These are phyloP conservation scores for Auricularia auricula-judae DNA, from an alignment of 768 basidiomycete species.

Conservation along the genomic window DNA sequence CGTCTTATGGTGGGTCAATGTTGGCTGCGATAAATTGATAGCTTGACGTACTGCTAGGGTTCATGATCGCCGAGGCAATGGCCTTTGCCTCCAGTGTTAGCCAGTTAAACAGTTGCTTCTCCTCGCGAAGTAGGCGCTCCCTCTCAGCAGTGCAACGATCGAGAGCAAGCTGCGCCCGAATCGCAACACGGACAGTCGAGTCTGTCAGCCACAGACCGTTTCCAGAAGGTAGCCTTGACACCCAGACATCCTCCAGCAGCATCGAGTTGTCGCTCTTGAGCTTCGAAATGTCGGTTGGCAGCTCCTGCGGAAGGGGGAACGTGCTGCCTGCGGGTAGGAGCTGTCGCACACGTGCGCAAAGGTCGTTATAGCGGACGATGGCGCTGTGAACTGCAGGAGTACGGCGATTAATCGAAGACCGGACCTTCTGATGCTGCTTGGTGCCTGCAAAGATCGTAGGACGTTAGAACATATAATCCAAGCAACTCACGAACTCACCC, in stretches of 20 bases:
- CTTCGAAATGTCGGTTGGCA: slow-evolving; percentile 19
- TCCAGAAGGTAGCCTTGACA: slow-evolving; percentile 8
- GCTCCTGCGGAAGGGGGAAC: slow-evolving; percentile 23
- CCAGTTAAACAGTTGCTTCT: slow-evolving; percentile 27
- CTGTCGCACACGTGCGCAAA: slow-evolving; percentile 16
- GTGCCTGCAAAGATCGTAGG: slow-evolving; percentile 15
- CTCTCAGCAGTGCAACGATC: slow-evolving; percentile 23
- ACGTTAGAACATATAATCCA: background rate
- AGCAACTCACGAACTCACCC: slow-evolving; percentile 15
- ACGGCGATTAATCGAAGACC: slow-evolving; percentile 19
- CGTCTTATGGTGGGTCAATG: no score
- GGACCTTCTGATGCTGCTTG: slow-evolving; percentile 22
- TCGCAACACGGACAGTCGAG: slow-evolving; percentile 19
- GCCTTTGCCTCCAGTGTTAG: slow-evolving; percentile 15
- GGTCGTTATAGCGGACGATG: slow-evolving; percentile 20
- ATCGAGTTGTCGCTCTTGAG: slow-evolving; percentile 6
- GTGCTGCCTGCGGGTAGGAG: slow-evolving; percentile 14
- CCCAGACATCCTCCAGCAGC: slow-evolving; percentile 30
- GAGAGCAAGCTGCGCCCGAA: slow-evolving; percentile 17
- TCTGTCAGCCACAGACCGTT: slow-evolving; percentile 25
- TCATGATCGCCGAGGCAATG: no score
- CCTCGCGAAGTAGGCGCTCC: slow-evolving; percentile 15
- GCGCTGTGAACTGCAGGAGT: slow-evolving; percentile 19
- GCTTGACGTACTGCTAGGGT: no score
- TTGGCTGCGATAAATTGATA: no score